phyloP scores from a whole-genome alignment of 495 filamentous ascomycete species.

The Thozetella sp. region DNA sequence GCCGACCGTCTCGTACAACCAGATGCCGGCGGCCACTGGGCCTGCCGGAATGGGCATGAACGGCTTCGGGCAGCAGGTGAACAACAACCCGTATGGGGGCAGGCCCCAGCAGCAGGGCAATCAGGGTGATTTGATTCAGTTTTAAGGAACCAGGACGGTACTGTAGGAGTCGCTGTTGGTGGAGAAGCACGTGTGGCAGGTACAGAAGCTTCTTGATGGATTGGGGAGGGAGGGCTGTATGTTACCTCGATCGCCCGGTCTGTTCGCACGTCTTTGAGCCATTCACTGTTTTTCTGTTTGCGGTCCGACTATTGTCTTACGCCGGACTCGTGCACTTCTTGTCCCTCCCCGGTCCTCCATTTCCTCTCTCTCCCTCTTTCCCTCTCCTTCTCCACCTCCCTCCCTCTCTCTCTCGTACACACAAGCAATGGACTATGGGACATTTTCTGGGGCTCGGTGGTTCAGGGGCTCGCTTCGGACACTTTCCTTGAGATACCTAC shows the following conservation, averaged over 20 bases:
- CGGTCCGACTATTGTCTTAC: not conserved
- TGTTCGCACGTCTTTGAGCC: not conserved
- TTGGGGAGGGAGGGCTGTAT: not conserved
- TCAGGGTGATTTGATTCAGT: conserved; percentile 89
- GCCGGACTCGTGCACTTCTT: not conserved
- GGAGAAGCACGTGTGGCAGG: not conserved
- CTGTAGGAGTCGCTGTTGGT: not conserved
- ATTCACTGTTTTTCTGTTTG: not conserved
- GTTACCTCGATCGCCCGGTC: not conserved
- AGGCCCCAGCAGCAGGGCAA: conserved; percentile 59
- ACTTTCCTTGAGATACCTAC: conserved; percentile 3
- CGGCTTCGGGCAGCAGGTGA: conserved; percentile 49
- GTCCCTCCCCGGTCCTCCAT: not conserved
- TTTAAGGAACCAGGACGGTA: conserved; percentile 47
- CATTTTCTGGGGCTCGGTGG: not conserved
- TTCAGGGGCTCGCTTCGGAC: conserved; percentile 1
- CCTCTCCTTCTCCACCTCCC: too few relatives aligned
- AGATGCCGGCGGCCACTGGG: conserved; percentile 79
- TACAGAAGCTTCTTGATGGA: not conserved
- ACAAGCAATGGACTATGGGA: not conserved
- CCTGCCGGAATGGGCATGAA: conserved; percentile 57
- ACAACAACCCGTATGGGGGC: conserved; percentile 76
- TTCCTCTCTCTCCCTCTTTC: too few relatives aligned
- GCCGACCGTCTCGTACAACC: conserved; percentile 61
- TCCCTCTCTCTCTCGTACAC: too few relatives aligned